A percentile compares a stretch with the other conserved stretches of the same genome.
phyloP scores from a whole-genome alignment of 2,329 filamentous ascomycete species.

The Xylaria hypoxylon region DNA sequence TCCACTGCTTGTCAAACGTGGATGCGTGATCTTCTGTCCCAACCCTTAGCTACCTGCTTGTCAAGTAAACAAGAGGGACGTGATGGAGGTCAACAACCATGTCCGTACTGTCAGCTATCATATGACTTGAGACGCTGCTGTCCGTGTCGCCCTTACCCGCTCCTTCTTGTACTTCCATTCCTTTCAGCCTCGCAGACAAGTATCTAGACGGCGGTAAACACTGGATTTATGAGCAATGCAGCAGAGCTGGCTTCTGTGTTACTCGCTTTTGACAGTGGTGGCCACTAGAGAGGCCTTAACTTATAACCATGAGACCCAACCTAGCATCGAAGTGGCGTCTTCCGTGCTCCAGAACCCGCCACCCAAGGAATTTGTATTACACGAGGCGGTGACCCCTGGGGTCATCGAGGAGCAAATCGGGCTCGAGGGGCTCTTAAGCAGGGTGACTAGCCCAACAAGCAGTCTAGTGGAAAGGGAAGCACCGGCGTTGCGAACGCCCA shows the following conservation, averaged over 20 bases:
- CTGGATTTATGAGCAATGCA: slow-evolving; percentile 49
- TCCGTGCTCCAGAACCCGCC: slow-evolving; percentile 9
- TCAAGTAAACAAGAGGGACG: slow-evolving; percentile 16
- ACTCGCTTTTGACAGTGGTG: slow-evolving; percentile 48
- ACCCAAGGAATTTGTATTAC: neutral
- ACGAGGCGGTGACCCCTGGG: slow-evolving; percentile 22
- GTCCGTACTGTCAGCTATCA: slow-evolving; percentile 27
- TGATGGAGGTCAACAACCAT: slow-evolving; percentile 20
- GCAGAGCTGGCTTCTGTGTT: slow-evolving; percentile 50
- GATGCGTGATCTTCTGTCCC: slow-evolving; percentile 41
- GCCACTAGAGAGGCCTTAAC: slow-evolving; percentile 46
- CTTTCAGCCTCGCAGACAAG: slow-evolving; percentile 40
- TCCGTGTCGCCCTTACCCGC: slow-evolving; percentile 37
- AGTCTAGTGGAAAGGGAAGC: slow-evolving; percentile 41
- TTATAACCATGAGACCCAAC: slow-evolving; percentile 36
- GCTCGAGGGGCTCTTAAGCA: slow-evolving; percentile 37
- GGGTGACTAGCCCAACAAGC: slow-evolving; percentile 33
- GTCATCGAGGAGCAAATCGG: slow-evolving; percentile 32
- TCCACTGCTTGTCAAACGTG: slow-evolving; percentile 29
- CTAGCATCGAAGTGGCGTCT: slow-evolving; percentile 15
- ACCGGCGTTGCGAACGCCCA: slow-evolving; percentile 39
- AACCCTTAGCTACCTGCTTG: slow-evolving; percentile 5
- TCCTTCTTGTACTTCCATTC: slow-evolving; percentile 37
- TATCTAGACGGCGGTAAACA: slow-evolving; percentile 42
- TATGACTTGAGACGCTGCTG: slow-evolving; percentile 40